A percentile compares a stretch with the other conserved stretches of the same genome.
Evolutionary conservation across 805 yeast species (phyloP).

Genomic region (Komagataella phaffii): DNA sequence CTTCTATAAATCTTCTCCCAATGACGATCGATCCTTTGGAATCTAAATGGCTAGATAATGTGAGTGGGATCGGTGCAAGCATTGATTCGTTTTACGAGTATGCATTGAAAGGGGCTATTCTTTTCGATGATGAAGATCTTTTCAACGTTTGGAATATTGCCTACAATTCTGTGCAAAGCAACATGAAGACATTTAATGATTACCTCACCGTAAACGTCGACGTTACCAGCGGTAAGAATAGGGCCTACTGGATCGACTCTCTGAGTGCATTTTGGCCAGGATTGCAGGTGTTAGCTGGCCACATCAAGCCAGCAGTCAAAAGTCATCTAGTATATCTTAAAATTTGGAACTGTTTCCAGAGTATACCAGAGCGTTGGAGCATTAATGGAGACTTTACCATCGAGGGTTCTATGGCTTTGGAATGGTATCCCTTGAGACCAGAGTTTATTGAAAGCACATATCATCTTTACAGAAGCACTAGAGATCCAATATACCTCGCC

Average conservation of each 20-base stretch:
- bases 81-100: constrained; percentile 87
- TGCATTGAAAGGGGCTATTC: constrained; percentile 61
- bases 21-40: constrained; percentile 57
- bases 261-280: constrained; percentile 87
- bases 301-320: constrained; percentile 46
- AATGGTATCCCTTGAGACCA: constrained; percentile 91
- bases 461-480: constrained; percentile 69
- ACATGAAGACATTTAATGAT: constrained; percentile 25
- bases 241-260: constrained; percentile 70
- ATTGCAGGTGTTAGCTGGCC: constrained; percentile 66
- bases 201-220: constrained; percentile 49
- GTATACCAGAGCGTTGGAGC: constrained; percentile 85
- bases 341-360: constrained; percentile 69
- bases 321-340: constrained; percentile 54
- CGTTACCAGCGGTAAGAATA: constrained; percentile 31
- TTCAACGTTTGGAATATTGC: constrained; percentile 44
- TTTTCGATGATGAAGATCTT: constrained; percentile 50
- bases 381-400: constrained; percentile 16
- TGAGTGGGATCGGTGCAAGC: constrained; percentile 83
- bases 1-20: constrained; percentile 54
- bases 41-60: constrained; percentile 39
- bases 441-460: constrained; percentile 87
- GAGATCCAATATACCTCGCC: constrained; percentile 70
- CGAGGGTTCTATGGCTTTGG: constrained; percentile 36
- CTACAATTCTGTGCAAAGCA: constrained; percentile 42